Evolutionary conservation across 176 grass and related monocot species (phyloP).

Genomic region (Oryza longistaminata): DNA sequence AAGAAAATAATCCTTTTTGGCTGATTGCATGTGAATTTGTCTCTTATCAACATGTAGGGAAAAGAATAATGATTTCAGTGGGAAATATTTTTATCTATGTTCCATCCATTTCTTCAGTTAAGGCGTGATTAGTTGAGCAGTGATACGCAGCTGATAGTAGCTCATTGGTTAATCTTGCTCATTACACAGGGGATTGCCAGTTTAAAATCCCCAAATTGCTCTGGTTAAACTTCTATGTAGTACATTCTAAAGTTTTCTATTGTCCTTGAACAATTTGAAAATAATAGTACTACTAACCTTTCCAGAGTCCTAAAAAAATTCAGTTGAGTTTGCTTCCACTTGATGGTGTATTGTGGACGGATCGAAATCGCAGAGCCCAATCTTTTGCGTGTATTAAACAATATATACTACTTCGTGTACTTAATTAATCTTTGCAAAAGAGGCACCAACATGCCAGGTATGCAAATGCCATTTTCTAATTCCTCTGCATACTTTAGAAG

Average conservation of each 20-base stretch:
- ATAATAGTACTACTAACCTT: neutral
- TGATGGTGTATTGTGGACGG: neutral
- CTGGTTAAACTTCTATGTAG: neutral
- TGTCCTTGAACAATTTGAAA: neutral
- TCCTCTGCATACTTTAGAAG: constrained; percentile 23
- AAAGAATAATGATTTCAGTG: neutral
- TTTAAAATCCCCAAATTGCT: neutral
- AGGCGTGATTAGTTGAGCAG: neutral
- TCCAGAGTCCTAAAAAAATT: neutral
- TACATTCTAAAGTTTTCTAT: neutral
- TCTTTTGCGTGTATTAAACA: neutral
- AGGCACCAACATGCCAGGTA: constrained; percentile 38
- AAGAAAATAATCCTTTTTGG: neutral
- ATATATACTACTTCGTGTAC: neutral
- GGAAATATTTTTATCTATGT: neutral
- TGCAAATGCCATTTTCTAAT: constrained; percentile 30
- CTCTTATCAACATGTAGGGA: neutral
- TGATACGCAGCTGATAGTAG: neutral
- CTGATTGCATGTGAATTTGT: neutral
- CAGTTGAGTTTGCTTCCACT: constrained; percentile 34
- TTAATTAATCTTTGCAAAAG: constrained; percentile 10
- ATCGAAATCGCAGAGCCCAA: neutral
- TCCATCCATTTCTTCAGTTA: neutral
- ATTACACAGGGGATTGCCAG: neutral
- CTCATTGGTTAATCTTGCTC: neutral